Conservation (phyloP, 2,329 filamentous ascomycete species). For the Aspergillus sp. region DNA sequence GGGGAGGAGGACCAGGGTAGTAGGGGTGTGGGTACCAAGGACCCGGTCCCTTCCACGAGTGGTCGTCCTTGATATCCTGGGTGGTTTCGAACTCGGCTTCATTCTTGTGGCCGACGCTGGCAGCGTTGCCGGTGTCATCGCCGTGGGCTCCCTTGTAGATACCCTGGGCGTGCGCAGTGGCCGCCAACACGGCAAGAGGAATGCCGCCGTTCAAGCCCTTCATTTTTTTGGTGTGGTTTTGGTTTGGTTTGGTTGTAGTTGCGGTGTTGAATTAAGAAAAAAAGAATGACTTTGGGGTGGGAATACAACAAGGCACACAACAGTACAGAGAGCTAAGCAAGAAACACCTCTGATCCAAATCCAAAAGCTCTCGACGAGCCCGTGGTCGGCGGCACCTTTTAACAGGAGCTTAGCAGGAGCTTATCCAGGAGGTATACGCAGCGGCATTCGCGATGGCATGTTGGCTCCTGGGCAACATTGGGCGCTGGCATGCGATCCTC, state of each 20-base stretch:
- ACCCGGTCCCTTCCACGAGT: background rate
- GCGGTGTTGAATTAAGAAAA: conserved; percentile 6
- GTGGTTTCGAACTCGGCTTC: background rate
- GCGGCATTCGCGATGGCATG: conserved; percentile 7
- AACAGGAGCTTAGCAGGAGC: conserved; percentile 3
- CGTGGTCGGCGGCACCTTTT: conserved; percentile 17
- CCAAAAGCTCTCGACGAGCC: background rate
- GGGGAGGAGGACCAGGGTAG: background rate
- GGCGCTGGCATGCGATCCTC: conserved; percentile 11
- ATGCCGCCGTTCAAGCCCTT: conserved; percentile 38
- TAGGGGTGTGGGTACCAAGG: no score
- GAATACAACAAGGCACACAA: conserved; percentile 8
- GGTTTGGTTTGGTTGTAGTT: background rate
- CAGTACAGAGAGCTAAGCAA: conserved; percentile 1
- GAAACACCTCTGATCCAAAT: background rate
- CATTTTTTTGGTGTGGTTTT: conserved; percentile 24
- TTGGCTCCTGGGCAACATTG: background rate
- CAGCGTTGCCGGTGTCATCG: conserved; percentile 7
- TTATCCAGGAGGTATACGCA: background rate
- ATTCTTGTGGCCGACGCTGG: background rate
- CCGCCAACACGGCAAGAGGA: conserved; percentile 35
- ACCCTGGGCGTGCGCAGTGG: conserved; percentile 25
- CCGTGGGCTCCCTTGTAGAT: conserved; percentile 10
- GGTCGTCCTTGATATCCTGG: conserved; percentile 1
- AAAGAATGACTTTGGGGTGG: conserved; percentile 17